phyloP scores from a whole-genome alignment of 1,139 yeast species.

The Suhomyces choctaworum region DNA sequence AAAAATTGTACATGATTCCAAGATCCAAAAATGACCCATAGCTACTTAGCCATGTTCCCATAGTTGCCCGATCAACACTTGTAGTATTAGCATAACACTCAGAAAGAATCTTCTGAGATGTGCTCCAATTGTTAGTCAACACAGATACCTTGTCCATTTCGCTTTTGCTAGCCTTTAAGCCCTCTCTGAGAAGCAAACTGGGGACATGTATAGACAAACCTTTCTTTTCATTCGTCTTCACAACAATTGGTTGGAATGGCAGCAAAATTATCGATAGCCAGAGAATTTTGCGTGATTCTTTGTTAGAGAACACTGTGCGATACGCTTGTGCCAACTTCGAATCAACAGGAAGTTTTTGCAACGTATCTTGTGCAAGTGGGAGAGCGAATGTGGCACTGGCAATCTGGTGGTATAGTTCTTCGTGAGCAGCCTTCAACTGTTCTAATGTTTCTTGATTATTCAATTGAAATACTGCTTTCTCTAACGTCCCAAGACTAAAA shows the following conservation, averaged over 20 bases:
- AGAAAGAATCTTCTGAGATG: constrained; percentile 17
- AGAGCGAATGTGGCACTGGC: constrained; percentile 22
- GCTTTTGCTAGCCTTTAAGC: constrained; percentile 62
- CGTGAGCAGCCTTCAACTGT: constrained; percentile 10
- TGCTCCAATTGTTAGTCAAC: constrained; percentile 26
- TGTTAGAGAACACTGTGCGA: constrained; percentile 10
- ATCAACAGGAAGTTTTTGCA: neutral
- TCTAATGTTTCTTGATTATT: constrained; percentile 17
- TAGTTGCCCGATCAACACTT: constrained; percentile 47
- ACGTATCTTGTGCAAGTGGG: constrained; percentile 20
- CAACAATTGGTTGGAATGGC: constrained; percentile 47
- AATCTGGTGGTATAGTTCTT: constrained; percentile 19
- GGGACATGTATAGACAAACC: constrained; percentile 24
- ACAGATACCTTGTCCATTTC: constrained; percentile 54
- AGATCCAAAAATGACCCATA: constrained; percentile 55
- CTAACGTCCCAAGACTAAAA: constrained; percentile 45
- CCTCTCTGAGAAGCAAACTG: constrained; percentile 59
- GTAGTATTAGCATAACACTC: constrained; percentile 24
- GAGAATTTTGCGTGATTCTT: constrained; percentile 33
- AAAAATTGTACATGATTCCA: constrained; percentile 36
- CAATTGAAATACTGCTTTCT: constrained; percentile 22
- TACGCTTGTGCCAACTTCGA: constrained; percentile 13
- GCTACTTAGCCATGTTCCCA: constrained; percentile 61
- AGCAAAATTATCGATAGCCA: constrained; percentile 51
- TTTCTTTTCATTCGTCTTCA: constrained; percentile 41